Percentiles rank a stretch among this genome's conserved stretches.
These are phyloP conservation scores for Colletotrichum musae DNA, from an alignment of 2,329 filamentous ascomycete species.

Conservation along the genomic window DNA sequence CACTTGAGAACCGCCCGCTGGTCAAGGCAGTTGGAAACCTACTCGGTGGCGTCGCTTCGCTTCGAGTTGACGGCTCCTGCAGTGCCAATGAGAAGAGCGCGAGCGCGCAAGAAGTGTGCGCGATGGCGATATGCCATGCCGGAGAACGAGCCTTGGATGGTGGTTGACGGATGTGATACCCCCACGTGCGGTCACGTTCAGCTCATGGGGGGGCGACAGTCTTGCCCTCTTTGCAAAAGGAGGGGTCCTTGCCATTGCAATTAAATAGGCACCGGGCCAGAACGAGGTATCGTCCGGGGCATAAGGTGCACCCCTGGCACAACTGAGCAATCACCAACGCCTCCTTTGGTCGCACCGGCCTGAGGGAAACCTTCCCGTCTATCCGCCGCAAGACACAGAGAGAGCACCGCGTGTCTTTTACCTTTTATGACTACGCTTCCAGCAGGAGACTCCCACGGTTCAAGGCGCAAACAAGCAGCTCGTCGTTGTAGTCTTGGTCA, in stretches of 20 bases:
- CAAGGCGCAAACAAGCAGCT: too few species aligned
- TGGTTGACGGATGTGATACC: slow-evolving; percentile 24
- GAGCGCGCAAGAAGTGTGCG: slow-evolving; percentile 1
- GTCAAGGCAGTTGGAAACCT: not conserved
- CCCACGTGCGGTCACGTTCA: slow-evolving; percentile 33
- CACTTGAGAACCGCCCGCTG: slow-evolving; percentile 6
- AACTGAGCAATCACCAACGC: too few species aligned
- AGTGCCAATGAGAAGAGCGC: slow-evolving; percentile 13
- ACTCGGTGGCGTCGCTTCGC: slow-evolving; percentile 18
- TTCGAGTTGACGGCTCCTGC: slow-evolving; percentile 7
- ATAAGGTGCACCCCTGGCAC: slow-evolving; percentile 6
- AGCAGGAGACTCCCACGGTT: too few species aligned
- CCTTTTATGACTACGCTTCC: too few species aligned
- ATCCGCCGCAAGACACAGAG: slow-evolving; percentile 21
- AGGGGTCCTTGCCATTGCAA: slow-evolving; percentile 20
- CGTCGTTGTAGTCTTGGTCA: too few species aligned
- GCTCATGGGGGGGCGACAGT: slow-evolving; percentile 11
- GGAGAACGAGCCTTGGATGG: slow-evolving; percentile 3
- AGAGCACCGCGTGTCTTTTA: too few species aligned
- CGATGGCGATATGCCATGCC: slow-evolving; percentile 25
- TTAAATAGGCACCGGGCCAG: slow-evolving; percentile 9
- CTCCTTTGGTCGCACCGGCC: slow-evolving; percentile 4
- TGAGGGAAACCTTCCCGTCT: slow-evolving; percentile 36
- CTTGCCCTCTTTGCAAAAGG: slow-evolving; percentile 3
- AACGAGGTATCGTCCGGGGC: slow-evolving; percentile 12